phyloP scores from a whole-genome alignment of 805 yeast species.

The Myxozyma udenii region DNA sequence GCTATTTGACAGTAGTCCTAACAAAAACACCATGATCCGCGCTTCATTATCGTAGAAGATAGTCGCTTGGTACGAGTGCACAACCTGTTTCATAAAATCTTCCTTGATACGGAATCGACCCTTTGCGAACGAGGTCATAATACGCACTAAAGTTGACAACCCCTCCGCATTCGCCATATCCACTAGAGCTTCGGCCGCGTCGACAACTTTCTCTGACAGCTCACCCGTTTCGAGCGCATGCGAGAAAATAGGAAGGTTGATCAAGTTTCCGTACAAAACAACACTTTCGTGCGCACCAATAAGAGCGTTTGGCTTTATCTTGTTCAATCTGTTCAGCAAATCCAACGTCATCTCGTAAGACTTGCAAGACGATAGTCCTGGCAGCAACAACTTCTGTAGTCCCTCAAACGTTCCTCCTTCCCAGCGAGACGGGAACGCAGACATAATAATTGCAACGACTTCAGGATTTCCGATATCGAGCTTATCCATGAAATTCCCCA shows the following conservation, averaged over 20 bases:
- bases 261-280: constrained; percentile 64
- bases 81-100: constrained; percentile 80
- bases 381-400: constrained; percentile 69
- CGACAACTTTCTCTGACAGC: constrained; percentile 49
- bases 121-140: constrained; percentile 72
- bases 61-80: constrained; percentile 60
- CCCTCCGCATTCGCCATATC: constrained; percentile 57
- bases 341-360: constrained; percentile 75
- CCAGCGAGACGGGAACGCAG: constrained; percentile 94
- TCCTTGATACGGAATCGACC: constrained; percentile 82
- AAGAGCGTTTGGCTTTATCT: constrained; percentile 66
- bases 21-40: constrained; percentile 65
- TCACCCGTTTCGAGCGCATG: constrained; percentile 67
- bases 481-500: constrained; percentile 78
- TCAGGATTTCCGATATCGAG: constrained; percentile 83
- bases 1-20: constrained; percentile 77
- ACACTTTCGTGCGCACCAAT: constrained; percentile 71
- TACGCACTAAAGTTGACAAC: constrained; percentile 61
- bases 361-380: constrained; percentile 77
- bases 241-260: constrained; percentile 79
- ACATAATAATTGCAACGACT: constrained; percentile 74
- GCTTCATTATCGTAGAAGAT: constrained; percentile 76
- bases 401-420: constrained; percentile 94
- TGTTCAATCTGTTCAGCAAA: constrained; percentile 67
- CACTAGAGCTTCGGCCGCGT: constrained; percentile 56